phyloP scores from a whole-genome alignment of 441 rosid genomes.

The Sinapis alba region DNA sequence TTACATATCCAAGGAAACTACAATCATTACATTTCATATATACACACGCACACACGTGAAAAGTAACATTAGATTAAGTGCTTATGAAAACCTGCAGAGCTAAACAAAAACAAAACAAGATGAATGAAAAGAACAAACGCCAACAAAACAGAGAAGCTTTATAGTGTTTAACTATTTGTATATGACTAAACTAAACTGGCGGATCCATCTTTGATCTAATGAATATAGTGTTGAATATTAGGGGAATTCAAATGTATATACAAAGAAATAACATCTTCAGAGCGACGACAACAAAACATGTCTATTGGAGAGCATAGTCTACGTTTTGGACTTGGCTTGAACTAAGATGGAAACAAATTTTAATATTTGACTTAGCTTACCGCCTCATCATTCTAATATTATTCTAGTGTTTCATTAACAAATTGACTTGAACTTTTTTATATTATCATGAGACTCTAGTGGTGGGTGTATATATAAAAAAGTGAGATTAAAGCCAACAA shows the following conservation, averaged over 20 bases:
- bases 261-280: conserved; percentile 5
- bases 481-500: conserved; percentile 6
- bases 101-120: background rate
- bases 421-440: conserved; percentile 34
- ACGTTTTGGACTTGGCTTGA: conserved; percentile 13
- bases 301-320: conserved; percentile 9
- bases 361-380: conserved; percentile 33
- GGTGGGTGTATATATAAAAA: conserved; percentile 25
- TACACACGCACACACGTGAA: conserved; percentile 6
- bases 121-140: background rate
- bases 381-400: background rate
- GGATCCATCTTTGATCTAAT: background rate
- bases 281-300: conserved; percentile 16
- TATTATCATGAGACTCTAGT: conserved; percentile 28
- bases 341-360: conserved; percentile 32
- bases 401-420: background rate
- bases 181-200: background rate
- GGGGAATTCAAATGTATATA: background rate
- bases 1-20: conserved; percentile 24
- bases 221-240: background rate
- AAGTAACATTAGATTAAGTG: background rate
- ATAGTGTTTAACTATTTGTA: background rate
- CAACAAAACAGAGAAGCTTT: background rate
- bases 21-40: conserved; percentile 26
- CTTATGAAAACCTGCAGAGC: background rate